Percentiles rank a stretch among this genome's conserved stretches.
These are phyloP conservation scores for Microdochium bolleyi DNA, from an alignment of 2,329 filamentous ascomycete species.

Conservation along the genomic window DNA sequence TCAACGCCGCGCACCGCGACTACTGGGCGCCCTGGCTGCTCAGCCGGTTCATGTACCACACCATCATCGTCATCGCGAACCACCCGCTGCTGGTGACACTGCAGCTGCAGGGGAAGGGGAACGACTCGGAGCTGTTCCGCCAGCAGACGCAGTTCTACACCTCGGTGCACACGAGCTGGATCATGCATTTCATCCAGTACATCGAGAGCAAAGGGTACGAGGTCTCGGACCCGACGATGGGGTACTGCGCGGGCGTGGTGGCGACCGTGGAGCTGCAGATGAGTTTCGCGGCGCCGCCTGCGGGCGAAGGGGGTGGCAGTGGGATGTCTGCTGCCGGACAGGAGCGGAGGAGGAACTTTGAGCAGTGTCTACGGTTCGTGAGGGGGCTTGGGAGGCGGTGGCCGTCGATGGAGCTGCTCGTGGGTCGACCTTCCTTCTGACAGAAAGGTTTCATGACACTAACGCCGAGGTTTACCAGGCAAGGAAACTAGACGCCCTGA, in stretches of 20 bases:
- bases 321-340: background rate
- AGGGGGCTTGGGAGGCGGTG: background rate
- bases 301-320: background rate
- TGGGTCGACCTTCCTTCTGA: background rate
- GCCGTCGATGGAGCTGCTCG: background rate
- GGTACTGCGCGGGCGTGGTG: slow-evolving; percentile 37
- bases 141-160: slow-evolving; percentile 1
- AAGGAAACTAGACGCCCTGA: background rate
- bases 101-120: slow-evolving; percentile 35
- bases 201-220: slow-evolving; percentile 13
- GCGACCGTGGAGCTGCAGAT: slow-evolving; percentile 41
- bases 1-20: slow-evolving; percentile 30
- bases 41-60: slow-evolving; percentile 39
- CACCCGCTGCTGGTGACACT: slow-evolving; percentile 38
- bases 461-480: background rate
- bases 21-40: slow-evolving; percentile 42
- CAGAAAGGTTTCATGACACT: background rate
- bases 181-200: slow-evolving; percentile 31
- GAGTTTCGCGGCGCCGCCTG: slow-evolving; percentile 21
- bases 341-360: background rate
- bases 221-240: slow-evolving; percentile 35
- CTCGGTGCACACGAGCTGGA: background rate
- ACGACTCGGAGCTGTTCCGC: slow-evolving; percentile 37
- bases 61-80: slow-evolving; percentile 38
- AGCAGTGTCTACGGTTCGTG: background rate